phyloP scores from a whole-genome alignment of 768 basidiomycete genomes.

The Strobilomyces confusus region DNA sequence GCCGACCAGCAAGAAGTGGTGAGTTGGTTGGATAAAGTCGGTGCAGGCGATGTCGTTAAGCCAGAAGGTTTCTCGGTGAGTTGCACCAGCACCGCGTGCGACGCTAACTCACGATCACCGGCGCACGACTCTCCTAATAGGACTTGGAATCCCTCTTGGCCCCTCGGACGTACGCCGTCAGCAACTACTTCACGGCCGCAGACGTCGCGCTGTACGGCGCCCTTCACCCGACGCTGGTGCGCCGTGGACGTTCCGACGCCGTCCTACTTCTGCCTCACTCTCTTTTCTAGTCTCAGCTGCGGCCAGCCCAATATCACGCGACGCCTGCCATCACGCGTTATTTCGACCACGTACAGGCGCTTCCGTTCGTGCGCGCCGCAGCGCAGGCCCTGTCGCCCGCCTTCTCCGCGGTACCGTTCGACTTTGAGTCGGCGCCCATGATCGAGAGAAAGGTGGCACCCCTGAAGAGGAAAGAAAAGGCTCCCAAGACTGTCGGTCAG shows the following conservation, averaged over 20 bases:
- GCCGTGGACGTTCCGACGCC: slow-evolving; percentile 21
- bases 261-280: slow-evolving; percentile 7
- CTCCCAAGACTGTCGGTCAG: slow-evolving; percentile 31
- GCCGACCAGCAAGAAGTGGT: slow-evolving; percentile 60
- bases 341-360: slow-evolving; percentile 90
- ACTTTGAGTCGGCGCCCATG: slow-evolving; percentile 72
- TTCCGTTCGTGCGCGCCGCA: slow-evolving; percentile 55
- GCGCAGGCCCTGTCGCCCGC: slow-evolving; percentile 49
- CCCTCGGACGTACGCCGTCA: slow-evolving; percentile 81
- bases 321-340: slow-evolving; percentile 86
- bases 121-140: slow-evolving; percentile 39
- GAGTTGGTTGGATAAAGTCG: slow-evolving; percentile 68
- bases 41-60: slow-evolving; percentile 44
- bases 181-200: slow-evolving; percentile 81
- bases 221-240: slow-evolving; percentile 78
- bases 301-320: slow-evolving; percentile 69
- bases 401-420: slow-evolving; percentile 59
- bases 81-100: neutral
- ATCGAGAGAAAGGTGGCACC: slow-evolving; percentile 67
- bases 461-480: slow-evolving; percentile 76
- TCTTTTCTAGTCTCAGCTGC: slow-evolving; percentile 56
- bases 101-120: neutral
- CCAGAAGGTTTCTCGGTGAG: slow-evolving; percentile 49
- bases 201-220: slow-evolving; percentile 89
- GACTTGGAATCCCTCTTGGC: slow-evolving; percentile 66